phyloP scores from a whole-genome alignment of 2,329 filamentous ascomycete genomes.

The Ophiostoma novo-ulmi region DNA sequence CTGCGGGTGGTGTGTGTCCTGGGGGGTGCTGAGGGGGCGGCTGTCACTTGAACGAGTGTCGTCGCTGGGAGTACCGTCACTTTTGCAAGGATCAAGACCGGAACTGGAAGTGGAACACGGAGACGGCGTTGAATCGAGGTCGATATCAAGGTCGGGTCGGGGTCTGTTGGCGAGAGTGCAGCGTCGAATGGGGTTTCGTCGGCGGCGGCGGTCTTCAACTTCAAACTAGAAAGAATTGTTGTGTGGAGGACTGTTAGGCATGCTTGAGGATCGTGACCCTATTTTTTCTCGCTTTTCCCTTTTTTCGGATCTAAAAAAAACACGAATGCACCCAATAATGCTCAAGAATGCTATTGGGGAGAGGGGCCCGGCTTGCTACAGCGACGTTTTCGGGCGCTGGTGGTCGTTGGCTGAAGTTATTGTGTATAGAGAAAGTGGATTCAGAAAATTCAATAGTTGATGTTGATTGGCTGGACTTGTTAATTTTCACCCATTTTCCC shows the following conservation, averaged over 20 bases:
- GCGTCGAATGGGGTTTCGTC: background rate
- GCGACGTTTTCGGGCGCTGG: conserved; percentile 10
- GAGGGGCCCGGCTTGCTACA: background rate
- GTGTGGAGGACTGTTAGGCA: conserved; percentile 11
- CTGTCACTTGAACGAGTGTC: background rate
- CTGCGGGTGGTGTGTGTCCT: background rate
- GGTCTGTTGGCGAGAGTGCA: background rate
- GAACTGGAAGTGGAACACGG: background rate
- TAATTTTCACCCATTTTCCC: conserved; percentile 12
- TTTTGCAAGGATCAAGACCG: background rate
- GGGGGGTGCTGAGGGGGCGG: conserved; percentile 6
- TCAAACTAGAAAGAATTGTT: conserved; percentile 8
- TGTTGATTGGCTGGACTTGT: background rate
- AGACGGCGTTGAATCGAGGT: background rate
- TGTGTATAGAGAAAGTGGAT: conserved; percentile 5
- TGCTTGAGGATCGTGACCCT: conserved; percentile 6
- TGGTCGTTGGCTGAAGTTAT: conserved; percentile 6
- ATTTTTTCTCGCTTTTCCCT: conserved; percentile 9
- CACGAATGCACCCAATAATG: conserved; percentile 3
- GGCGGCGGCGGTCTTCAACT: conserved; percentile 9
- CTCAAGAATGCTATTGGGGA: conserved; percentile 9
- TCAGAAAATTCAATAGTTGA: background rate
- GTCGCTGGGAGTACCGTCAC: background rate
- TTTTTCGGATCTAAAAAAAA: conserved; percentile 11
- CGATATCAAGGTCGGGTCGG: background rate